Percentiles rank a stretch among this genome's conserved stretches.
Evolutionary conservation across 2,329 filamentous ascomycete species (phyloP).

Genomic region (Diaporthe longicolla): DNA sequence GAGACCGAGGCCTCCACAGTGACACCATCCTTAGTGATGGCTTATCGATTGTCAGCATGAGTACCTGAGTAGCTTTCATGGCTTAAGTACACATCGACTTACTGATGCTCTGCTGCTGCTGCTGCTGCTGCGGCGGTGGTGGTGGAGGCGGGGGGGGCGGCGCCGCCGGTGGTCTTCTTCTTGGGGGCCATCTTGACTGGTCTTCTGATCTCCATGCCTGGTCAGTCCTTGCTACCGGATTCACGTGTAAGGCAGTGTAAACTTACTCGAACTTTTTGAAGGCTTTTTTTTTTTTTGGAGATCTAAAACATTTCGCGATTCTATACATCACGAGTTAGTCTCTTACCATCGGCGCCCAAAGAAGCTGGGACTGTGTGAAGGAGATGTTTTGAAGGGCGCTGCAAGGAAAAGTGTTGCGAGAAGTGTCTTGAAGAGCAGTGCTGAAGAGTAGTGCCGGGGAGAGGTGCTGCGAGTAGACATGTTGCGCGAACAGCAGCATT

Average conservation of each 20-base stretch:
- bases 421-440: too few species aligned
- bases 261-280: neutral
- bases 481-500: neutral
- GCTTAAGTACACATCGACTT: neutral
- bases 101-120: neutral
- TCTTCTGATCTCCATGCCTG: conserved; percentile 9
- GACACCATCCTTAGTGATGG: neutral
- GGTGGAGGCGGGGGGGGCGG: neutral
- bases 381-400: too few species aligned
- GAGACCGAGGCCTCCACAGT: neutral
- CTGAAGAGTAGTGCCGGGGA: too few species aligned
- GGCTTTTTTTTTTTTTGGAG: neutral
- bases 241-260: neutral
- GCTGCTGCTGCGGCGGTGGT: neutral
- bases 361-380: too few species aligned
- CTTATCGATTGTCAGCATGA: neutral
- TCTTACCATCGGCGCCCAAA: neutral
- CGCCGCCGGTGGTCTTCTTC: neutral
- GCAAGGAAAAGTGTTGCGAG: too few species aligned
- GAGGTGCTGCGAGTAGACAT: neutral
- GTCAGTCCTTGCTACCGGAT: conserved; percentile 8
- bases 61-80: neutral
- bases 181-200: conserved; percentile 22
- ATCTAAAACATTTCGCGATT: neutral
- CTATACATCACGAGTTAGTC: neutral